These are phyloP conservation scores for Sorghum bicolor DNA, from an alignment of 176 grass and related monocot species.

Conservation along the genomic window Sorghum_bicolor_NCBIv3 NC_012873.2:5824501-5825000, in stretches of 20 bases:
- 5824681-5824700: constrained; percentile 86
- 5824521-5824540: not conserved
- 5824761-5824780: constrained; percentile 28
- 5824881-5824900: constrained; percentile 96
- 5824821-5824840: constrained; percentile 61
- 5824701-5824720: constrained; percentile 41
- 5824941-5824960: constrained; percentile 71
- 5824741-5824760: constrained; percentile 25
- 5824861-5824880: constrained; percentile 83
- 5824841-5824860: constrained; percentile 68
- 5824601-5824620: constrained; percentile 64
- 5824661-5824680: constrained; percentile 73
- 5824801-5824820: constrained; percentile 51
- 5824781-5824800: constrained; percentile 11
- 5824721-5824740: constrained; percentile 47
- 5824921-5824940: constrained; percentile 84
- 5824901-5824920: constrained; percentile 89
- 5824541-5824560: not conserved
- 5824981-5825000: constrained; percentile 80
- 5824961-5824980: constrained; percentile 57
- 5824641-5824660: constrained; percentile 74
- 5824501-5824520: not conserved
- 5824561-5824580: constrained; percentile 1
- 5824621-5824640: constrained; percentile 78
- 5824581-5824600: constrained; percentile 28